Evolutionary conservation across 2,329 filamentous ascomycete species (phyloP).

Genomic region (Colletotrichum sp.): DNA sequence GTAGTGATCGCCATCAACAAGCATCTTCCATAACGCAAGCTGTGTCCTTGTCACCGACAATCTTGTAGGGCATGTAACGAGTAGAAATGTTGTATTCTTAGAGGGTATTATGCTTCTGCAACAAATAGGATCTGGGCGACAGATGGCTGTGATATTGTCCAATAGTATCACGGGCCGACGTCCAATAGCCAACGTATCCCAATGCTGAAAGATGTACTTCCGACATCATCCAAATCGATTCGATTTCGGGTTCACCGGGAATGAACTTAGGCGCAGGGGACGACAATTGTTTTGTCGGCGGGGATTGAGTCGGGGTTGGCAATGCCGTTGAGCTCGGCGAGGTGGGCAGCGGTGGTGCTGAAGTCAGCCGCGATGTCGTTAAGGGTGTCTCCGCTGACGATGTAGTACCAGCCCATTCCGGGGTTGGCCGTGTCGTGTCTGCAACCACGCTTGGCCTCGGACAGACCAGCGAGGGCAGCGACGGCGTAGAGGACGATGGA

Average conservation of each 20-base stretch:
- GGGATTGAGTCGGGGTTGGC: not conserved
- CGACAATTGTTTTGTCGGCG: conserved; percentile 23
- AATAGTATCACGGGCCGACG: fast-evolving
- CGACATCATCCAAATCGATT: not conserved
- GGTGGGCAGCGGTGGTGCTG: not conserved
- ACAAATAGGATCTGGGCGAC: not conserved
- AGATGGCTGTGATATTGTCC: not conserved
- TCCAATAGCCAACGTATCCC: not conserved
- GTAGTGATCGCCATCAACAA: not conserved
- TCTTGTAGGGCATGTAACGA: not conserved
- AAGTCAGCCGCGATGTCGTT: not conserved
- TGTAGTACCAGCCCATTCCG: not conserved
- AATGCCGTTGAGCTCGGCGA: not conserved
- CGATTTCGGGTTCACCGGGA: not conserved
- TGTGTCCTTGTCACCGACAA: not conserved
- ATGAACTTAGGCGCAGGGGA: not conserved
- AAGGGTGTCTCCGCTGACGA: not conserved
- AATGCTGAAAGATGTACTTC: not conserved
- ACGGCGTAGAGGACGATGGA: not conserved
- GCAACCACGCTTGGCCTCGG: not conserved
- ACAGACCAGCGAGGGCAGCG: not conserved
- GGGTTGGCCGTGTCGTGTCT: not conserved
- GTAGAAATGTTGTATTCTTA: not conserved
- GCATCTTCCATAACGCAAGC: not conserved
- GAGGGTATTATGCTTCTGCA: not conserved